A percentile compares a stretch with the other conserved stretches of the same genome.
phyloP scores from a whole-genome alignment of 345 rosid genomes.

The Salix koriyanagi region DNA sequence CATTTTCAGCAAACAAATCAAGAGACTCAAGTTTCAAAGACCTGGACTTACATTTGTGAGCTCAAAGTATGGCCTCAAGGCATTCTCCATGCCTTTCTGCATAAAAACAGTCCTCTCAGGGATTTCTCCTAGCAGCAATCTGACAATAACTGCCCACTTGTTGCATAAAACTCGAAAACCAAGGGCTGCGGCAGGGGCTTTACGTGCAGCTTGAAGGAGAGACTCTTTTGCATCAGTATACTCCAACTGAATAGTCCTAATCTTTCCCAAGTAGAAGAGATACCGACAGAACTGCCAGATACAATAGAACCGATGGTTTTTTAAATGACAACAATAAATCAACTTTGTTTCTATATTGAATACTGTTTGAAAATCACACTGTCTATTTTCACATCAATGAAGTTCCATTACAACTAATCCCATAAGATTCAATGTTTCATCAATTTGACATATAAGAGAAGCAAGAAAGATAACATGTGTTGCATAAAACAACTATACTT shows the following conservation, averaged over 20 bases:
- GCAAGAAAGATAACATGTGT: background rate
- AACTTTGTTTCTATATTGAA: background rate
- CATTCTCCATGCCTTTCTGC: conserved; percentile 87
- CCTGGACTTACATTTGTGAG: conserved; percentile 68
- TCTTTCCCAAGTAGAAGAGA: conserved; percentile 80
- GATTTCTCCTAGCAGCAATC: conserved; percentile 74
- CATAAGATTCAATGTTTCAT: conserved; percentile 2
- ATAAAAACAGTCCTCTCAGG: conserved; percentile 78
- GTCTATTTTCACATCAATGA: background rate
- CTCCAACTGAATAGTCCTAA: conserved; percentile 80
- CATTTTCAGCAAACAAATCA: background rate
- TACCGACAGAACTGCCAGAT: conserved; percentile 74
- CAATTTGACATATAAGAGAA: background rate
- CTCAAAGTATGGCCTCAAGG: conserved; percentile 79
- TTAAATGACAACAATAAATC: background rate
- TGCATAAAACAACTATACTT: background rate
- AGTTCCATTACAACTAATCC: background rate
- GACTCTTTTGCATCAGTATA: conserved; percentile 88
- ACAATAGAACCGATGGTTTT: background rate
- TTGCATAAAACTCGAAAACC: conserved; percentile 77
- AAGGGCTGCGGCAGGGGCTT: conserved; percentile 71
- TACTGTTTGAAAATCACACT: background rate
- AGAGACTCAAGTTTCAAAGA: background rate
- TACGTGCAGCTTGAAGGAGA: conserved; percentile 87
- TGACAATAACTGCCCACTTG: conserved; percentile 80